Percentiles rank a stretch among this genome's conserved stretches.
Conservation (phyloP, 1,284 basidiomycete genomes). For the Tilletia caries region DNA sequence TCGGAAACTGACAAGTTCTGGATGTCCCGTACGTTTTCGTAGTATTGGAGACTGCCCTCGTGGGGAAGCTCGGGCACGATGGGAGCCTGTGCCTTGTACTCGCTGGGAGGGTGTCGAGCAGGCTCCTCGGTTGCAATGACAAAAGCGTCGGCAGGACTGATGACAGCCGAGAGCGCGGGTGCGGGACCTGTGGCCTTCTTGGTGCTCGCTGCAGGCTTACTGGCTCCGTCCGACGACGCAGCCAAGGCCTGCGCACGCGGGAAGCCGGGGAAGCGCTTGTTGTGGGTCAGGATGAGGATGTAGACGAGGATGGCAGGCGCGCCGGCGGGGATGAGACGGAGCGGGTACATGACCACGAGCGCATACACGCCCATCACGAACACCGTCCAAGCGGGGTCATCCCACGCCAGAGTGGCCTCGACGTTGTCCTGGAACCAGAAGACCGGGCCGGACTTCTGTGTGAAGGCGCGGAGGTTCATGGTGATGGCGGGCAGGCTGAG, state of each 20-base stretch:
- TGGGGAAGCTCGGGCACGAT: slow-evolving; percentile 46
- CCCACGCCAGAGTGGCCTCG: slow-evolving; percentile 50
- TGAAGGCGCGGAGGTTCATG: slow-evolving; percentile 50
- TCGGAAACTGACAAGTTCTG: slow-evolving; percentile 45
- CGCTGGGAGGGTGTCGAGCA: slow-evolving; percentile 18
- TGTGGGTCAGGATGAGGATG: slow-evolving; percentile 45
- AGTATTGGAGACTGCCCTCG: slow-evolving; percentile 49
- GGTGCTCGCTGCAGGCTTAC: no score
- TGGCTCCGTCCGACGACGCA: slow-evolving; percentile 15
- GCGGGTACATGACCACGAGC: slow-evolving; percentile 42
- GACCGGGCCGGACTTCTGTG: slow-evolving; percentile 49
- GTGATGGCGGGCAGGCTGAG: slow-evolving; percentile 48
- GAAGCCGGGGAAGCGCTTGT: slow-evolving; percentile 31
- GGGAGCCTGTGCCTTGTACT: slow-evolving; percentile 26
- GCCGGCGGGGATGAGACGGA: slow-evolving; percentile 35
- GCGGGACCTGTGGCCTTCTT: slow-evolving; percentile 20
- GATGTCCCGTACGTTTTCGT: slow-evolving; percentile 51
- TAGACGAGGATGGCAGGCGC: slow-evolving; percentile 42
- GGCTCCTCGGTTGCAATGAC: slow-evolving; percentile 15
- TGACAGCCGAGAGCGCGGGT: slow-evolving; percentile 14
- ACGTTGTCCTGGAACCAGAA: slow-evolving; percentile 52
- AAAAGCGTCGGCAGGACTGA: background rate
- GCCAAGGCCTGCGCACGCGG: slow-evolving; percentile 17
- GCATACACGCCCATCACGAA: slow-evolving; percentile 54
- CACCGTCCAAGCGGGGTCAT: slow-evolving; percentile 47